Percentiles rank a stretch among this genome's conserved stretches.
phyloP scores from a whole-genome alignment of 306 rosid genomes.

The Betula pendula region DNA sequence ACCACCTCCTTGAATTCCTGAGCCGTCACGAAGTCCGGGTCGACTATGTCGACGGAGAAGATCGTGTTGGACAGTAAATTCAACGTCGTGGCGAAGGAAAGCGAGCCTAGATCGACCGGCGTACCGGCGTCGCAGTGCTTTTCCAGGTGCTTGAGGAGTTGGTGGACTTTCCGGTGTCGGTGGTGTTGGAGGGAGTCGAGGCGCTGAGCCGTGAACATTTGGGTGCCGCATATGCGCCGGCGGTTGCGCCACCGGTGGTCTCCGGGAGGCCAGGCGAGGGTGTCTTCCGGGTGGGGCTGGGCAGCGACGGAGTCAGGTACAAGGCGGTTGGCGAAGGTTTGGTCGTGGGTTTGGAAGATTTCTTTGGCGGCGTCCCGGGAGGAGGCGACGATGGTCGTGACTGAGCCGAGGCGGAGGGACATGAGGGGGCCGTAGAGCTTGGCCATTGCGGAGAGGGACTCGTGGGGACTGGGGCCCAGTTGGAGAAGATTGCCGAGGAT shows the following conservation, averaged over 20 bases:
- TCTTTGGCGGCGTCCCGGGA: slow-evolving; percentile 49
- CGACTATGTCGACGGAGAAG: slow-evolving; percentile 59
- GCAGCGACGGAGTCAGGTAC: slow-evolving; percentile 46
- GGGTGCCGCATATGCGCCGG: slow-evolving; percentile 51
- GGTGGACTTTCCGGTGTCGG: slow-evolving; percentile 43
- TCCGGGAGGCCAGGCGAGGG: slow-evolving; percentile 58
- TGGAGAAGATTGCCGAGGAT: slow-evolving; percentile 61
- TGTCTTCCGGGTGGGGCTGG: slow-evolving; percentile 56
- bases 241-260: slow-evolving; percentile 53
- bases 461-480: slow-evolving; percentile 46
- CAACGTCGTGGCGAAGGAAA: slow-evolving; percentile 49
- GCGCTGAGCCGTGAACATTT: slow-evolving; percentile 44
- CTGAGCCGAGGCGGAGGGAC: slow-evolving; percentile 53
- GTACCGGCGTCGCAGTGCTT: slow-evolving; percentile 6
- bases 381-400: slow-evolving; percentile 41
- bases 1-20: slow-evolving; percentile 59
- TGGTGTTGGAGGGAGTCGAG: slow-evolving; percentile 50
- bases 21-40: slow-evolving; percentile 38
- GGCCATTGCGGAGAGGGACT: slow-evolving; percentile 39
- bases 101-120: slow-evolving; percentile 36
- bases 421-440: slow-evolving; percentile 50
- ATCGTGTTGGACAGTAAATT: slow-evolving; percentile 57
- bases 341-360: slow-evolving; percentile 54
- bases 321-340: slow-evolving; percentile 44
- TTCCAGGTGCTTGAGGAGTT: slow-evolving; percentile 36